Evolutionary conservation across 164 flowering plant species (phyloP).

Genomic region (Piper longum): DNA sequence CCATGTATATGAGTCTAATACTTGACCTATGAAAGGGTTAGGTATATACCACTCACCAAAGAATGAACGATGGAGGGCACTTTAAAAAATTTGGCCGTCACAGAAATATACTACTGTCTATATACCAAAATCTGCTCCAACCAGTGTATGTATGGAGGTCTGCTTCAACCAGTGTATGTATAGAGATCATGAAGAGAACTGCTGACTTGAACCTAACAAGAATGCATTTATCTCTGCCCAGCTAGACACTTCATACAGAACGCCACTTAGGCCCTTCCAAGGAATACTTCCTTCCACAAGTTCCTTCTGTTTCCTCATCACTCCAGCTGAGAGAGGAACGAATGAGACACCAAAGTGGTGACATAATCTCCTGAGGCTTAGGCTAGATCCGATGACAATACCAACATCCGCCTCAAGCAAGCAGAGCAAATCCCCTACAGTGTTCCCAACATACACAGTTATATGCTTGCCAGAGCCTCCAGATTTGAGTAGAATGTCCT

Average conservation of each 20-base stretch:
- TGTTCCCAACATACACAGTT: slow-evolving; percentile 23
- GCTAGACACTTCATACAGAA: slow-evolving; percentile 21
- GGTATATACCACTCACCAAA: not conserved
- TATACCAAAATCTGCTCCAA: not conserved
- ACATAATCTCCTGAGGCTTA: slow-evolving; percentile 18
- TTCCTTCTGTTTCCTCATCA: slow-evolving; percentile 22
- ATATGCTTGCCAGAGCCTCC: slow-evolving; percentile 8
- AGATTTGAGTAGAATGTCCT: slow-evolving; percentile 8
- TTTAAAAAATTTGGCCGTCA: slow-evolving; percentile 6
- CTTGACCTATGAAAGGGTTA: not conserved
- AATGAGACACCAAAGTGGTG: slow-evolving; percentile 22
- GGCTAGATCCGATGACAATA: slow-evolving; percentile 24
- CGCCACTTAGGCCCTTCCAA: slow-evolving; percentile 22
- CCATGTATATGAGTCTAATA: not conserved
- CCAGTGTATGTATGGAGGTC: not conserved
- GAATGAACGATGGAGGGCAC: slow-evolving; percentile 1
- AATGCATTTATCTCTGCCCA: slow-evolving; percentile 30
- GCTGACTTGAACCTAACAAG: slow-evolving; percentile 14
- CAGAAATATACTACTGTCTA: slow-evolving; percentile 1
- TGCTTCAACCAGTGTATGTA: too few relatives aligned
- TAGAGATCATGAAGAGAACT: not conserved
- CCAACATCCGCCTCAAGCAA: slow-evolving; percentile 26
- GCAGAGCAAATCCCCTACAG: slow-evolving; percentile 28
- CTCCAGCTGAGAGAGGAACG: slow-evolving; percentile 21
- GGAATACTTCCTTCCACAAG: slow-evolving; percentile 7